Evolutionary conservation across 2,329 filamentous ascomycete species (phyloP).

Genomic region (Cercospora janseana): DNA sequence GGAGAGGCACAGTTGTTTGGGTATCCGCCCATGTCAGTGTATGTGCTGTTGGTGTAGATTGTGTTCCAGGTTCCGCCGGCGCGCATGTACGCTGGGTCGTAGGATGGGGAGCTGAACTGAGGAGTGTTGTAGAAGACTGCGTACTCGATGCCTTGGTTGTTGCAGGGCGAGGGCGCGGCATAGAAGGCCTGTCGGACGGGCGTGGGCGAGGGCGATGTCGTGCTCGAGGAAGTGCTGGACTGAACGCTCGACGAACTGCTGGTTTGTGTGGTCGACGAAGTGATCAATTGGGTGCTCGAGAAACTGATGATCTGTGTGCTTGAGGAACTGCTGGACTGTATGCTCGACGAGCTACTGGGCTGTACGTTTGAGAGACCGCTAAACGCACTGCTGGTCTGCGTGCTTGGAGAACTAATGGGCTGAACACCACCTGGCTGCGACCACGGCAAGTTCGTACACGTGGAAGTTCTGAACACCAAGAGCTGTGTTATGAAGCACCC

Average conservation of each 20-base stretch:
- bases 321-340: too few relatives aligned
- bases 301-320: too few relatives aligned
- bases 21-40: not conserved
- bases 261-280: not conserved
- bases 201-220: too few relatives aligned
- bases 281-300: too few relatives aligned
- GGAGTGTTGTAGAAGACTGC: constrained; percentile 17
- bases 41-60: constrained; percentile 10
- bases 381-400: too few relatives aligned
- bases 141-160: constrained; percentile 20
- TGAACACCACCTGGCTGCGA: too few relatives aligned
- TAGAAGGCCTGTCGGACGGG: not conserved
- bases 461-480: constrained; percentile 6
- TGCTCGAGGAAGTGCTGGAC: not conserved
- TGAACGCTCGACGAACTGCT: not conserved
- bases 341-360: too few relatives aligned
- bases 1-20: constrained; percentile 1
- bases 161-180: constrained; percentile 15
- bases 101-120: not conserved
- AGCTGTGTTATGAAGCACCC: constrained; percentile 4
- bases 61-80: constrained; percentile 11
- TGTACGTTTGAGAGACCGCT: too few relatives aligned
- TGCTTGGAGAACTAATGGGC: too few relatives aligned
- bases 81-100: constrained; percentile 16
- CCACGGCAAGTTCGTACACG: not conserved